These are phyloP conservation scores for Prinsepia uniflora DNA, from an alignment of 306 rosid genomes.

Conservation along the genomic window DNA sequence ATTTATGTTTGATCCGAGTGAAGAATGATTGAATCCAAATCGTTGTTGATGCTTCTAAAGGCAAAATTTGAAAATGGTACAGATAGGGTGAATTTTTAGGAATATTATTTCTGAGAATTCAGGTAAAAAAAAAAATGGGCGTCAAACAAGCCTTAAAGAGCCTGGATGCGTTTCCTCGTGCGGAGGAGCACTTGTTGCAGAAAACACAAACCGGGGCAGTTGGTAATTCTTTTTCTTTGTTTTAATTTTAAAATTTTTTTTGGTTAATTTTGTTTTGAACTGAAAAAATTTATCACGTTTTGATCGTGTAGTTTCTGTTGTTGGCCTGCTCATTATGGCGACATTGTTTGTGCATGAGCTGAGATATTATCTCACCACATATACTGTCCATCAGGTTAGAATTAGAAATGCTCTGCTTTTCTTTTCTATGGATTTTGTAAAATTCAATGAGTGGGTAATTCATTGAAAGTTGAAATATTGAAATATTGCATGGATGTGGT, in stretches of 20 bases:
- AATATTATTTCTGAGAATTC: background rate
- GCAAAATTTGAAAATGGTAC: background rate
- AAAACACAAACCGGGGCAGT: conserved; percentile 97
- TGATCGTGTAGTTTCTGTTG: conserved; percentile 55
- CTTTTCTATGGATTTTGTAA: background rate
- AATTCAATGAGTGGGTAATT: background rate
- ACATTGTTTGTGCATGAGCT: conserved; percentile 83
- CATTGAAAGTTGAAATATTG: background rate
- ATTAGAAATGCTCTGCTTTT: conserved; percentile 11
- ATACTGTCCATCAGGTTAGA: conserved; percentile 82
- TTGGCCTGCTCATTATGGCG: conserved; percentile 76
- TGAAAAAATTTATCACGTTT: background rate
- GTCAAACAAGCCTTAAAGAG: conserved; percentile 65
- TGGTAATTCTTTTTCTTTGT: conserved; percentile 33
- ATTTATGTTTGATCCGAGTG: background rate
- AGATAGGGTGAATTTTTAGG: background rate
- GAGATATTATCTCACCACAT: conserved; percentile 75
- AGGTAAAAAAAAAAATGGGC: conserved; percentile 46
- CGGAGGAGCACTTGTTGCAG: conserved; percentile 89
- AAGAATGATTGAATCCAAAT: background rate
- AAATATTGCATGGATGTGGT: background rate
- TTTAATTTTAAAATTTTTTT: background rate
- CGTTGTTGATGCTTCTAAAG: background rate
- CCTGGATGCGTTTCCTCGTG: conserved; percentile 94
- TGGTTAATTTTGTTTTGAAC: background rate